Evolutionary conservation across 257 asterid species (phyloP).

Genomic region (Perilla frutescens): DNA sequence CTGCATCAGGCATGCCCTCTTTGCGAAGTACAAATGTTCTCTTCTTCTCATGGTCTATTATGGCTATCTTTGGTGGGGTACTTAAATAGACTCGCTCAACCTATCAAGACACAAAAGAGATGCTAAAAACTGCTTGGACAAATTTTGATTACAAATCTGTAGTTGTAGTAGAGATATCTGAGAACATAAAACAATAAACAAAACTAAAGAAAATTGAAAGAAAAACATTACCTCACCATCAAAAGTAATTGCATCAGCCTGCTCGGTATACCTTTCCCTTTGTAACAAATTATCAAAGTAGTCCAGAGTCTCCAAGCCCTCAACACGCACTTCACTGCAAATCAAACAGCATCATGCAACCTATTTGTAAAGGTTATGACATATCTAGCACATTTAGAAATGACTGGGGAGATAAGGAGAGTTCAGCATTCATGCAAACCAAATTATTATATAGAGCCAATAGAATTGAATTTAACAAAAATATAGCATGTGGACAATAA

Average conservation of each 20-base stretch:
- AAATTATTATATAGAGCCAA: neutral
- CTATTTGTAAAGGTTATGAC: slow-evolving; percentile 43
- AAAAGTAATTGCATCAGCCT: slow-evolving; percentile 91
- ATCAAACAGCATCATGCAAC: slow-evolving; percentile 50
- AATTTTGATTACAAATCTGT: neutral
- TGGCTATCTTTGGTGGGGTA: slow-evolving; percentile 82
- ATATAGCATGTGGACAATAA: slow-evolving; percentile 7
- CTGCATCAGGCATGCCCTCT: slow-evolving; percentile 91
- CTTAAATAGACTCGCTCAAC: slow-evolving; percentile 78
- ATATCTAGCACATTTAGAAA: slow-evolving; percentile 37
- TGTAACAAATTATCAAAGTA: slow-evolving; percentile 71
- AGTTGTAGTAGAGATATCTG: slow-evolving; percentile 16
- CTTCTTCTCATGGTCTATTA: slow-evolving; percentile 90
- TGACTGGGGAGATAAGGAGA: slow-evolving; percentile 13
- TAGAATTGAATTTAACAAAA: slow-evolving; percentile 15
- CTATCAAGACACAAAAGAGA: slow-evolving; percentile 43
- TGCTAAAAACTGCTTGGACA: slow-evolving; percentile 18
- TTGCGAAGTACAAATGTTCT: slow-evolving; percentile 77
- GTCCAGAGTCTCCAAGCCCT: slow-evolving; percentile 92
- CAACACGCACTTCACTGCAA: slow-evolving; percentile 89
- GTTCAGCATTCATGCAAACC: slow-evolving; percentile 25
- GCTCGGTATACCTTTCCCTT: slow-evolving; percentile 76
- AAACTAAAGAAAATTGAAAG: neutral
- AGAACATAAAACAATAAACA: slow-evolving; percentile 17
- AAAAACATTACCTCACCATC: slow-evolving; percentile 73